Conservation (phyloP, 148 eudicot genomes). For the Pharnaceum exiguum region DNA sequence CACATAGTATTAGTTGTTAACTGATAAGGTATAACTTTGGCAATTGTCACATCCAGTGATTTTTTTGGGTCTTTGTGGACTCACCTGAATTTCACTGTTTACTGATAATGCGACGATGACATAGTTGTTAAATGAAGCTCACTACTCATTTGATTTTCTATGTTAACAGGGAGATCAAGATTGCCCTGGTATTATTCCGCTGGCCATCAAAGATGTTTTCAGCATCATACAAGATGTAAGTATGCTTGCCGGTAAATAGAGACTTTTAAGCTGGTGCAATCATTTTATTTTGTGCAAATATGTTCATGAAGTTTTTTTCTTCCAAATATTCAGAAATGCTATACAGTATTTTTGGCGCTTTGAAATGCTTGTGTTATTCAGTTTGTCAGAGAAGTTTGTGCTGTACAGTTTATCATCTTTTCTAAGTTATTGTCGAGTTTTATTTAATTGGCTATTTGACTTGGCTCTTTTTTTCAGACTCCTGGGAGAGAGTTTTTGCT, state of each 20-base stretch:
- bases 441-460: conserved; percentile 9
- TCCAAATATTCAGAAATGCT: background rate
- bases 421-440: background rate
- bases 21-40: too few species aligned
- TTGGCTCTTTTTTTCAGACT: conserved; percentile 49
- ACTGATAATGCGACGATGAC: too few species aligned
- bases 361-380: too few species aligned
- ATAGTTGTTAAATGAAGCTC: background rate
- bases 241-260: conserved; percentile 12
- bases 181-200: conserved; percentile 85
- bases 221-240: conserved; percentile 98
- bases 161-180: conserved; percentile 77
- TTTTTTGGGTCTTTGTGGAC: too few species aligned
- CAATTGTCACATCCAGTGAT: too few species aligned
- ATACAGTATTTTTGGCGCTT: background rate
- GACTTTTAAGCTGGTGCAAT: background rate
- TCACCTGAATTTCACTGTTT: too few species aligned
- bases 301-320: background rate
- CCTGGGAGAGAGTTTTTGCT: conserved; percentile 93
- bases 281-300: background rate
- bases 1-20: too few species aligned
- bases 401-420: background rate
- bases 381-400: too few species aligned
- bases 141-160: background rate
- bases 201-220: conserved; percentile 99